Evolutionary conservation across 768 basidiomycete species (phyloP).

Genomic region (Russula sp.): DNA sequence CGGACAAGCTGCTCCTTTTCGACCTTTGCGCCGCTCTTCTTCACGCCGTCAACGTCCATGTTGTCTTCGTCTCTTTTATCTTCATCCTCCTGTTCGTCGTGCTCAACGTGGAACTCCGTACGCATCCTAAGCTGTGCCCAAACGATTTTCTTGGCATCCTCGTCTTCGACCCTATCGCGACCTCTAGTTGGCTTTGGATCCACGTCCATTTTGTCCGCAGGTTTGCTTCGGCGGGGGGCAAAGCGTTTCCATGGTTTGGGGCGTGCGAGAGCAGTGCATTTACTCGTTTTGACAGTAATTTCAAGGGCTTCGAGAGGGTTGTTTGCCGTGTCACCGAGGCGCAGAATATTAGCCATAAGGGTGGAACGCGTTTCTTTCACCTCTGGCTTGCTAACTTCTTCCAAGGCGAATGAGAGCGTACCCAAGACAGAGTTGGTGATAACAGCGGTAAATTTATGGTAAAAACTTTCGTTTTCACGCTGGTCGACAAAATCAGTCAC

Average conservation of each 20-base stretch:
- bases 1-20: constrained; percentile 73
- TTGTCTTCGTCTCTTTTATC: constrained; percentile 33
- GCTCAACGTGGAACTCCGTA: constrained; percentile 53
- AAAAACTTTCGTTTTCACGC: constrained; percentile 74
- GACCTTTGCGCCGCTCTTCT: constrained; percentile 42
- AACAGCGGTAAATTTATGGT: constrained; percentile 36
- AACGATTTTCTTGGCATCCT: constrained; percentile 19
- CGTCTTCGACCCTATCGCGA: constrained; percentile 18
- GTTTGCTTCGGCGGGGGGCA: constrained; percentile 31
- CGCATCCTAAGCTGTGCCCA: constrained; percentile 38
- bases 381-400: constrained; percentile 53
- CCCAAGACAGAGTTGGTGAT: constrained; percentile 49
- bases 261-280: constrained; percentile 64
- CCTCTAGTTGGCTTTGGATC: constrained; percentile 15
- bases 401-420: constrained; percentile 58
- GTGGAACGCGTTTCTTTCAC: constrained; percentile 61
- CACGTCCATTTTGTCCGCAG: constrained; percentile 30
- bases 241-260: constrained; percentile 81
- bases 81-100: constrained; percentile 19
- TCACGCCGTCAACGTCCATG: constrained; percentile 32
- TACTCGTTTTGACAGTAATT: constrained; percentile 66
- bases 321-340: constrained; percentile 68
- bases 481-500: constrained; percentile 27
- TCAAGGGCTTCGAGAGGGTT: constrained; percentile 66
- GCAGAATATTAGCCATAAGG: constrained; percentile 55